Evolutionary conservation across 2,329 filamentous ascomycete species (phyloP).

Genomic region (Pseudopithomyces maydicus): DNA sequence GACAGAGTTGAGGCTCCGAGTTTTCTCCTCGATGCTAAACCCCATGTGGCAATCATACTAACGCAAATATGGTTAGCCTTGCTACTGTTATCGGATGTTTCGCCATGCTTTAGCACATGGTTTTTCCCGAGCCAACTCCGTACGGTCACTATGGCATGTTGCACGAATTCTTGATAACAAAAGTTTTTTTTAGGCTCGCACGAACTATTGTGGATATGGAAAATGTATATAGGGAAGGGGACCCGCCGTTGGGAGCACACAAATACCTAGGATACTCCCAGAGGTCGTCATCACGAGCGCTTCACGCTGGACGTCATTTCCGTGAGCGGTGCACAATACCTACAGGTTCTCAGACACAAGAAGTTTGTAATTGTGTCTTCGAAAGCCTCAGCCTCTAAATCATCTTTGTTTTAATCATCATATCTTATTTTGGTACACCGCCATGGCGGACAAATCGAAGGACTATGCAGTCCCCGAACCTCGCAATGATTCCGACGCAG

Average conservation of each 20-base stretch:
- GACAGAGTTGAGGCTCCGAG: slow-evolving; percentile 6
- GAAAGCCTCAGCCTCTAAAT: not conserved
- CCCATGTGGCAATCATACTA: not conserved
- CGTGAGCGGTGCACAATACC: too few relatives aligned
- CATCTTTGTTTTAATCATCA: not conserved
- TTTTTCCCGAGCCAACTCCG: slow-evolving; percentile 1
- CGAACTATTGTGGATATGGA: slow-evolving; percentile 6
- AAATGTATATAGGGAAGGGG: not conserved
- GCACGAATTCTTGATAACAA: not conserved
- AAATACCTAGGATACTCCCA: too few relatives aligned
- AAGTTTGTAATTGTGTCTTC: not conserved
- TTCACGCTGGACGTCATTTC: not conserved
- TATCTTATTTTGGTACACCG: not conserved
- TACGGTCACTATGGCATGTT: not conserved
- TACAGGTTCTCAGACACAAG: too few relatives aligned
- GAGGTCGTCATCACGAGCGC: not conserved
- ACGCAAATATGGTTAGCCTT: not conserved
- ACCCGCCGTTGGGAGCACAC: not conserved
- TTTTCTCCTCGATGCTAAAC: slow-evolving; percentile 7
- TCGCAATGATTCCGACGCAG: slow-evolving; percentile 12
- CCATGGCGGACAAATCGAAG: slow-evolving; percentile 11
- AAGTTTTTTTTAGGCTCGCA: not conserved
- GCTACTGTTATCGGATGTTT: not conserved
- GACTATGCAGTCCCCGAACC: not conserved
- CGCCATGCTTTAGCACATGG: not conserved